Percentiles rank a stretch among this genome's conserved stretches.
phyloP scores from a whole-genome alignment of 148 eudicot genomes.

The Cornus controversa region DNA sequence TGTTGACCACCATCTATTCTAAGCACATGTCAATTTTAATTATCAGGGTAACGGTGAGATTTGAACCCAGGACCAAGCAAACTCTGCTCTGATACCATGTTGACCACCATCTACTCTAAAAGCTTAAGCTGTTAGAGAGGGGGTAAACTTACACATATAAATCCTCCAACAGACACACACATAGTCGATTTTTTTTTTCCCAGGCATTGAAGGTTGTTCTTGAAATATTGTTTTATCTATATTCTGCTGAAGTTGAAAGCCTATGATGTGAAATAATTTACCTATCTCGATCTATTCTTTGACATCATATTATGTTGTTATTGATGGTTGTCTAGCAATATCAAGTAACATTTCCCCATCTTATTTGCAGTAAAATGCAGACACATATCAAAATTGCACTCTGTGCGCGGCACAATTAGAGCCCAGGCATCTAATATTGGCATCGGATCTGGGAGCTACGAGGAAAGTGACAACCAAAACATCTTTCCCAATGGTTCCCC shows the following conservation, averaged over 20 bases:
- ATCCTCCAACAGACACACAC: too few relatives aligned
- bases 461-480: conserved; percentile 39
- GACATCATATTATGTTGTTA: not conserved
- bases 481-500: conserved; percentile 27
- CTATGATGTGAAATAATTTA: not conserved
- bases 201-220: not conserved
- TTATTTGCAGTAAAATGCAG: conserved; percentile 47
- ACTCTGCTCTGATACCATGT: too few relatives aligned
- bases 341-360: conserved; percentile 4
- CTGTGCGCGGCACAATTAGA: conserved; percentile 29
- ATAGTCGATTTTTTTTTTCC: too few relatives aligned
- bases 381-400: conserved; percentile 33
- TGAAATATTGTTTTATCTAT: not conserved
- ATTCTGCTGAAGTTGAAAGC: not conserved
- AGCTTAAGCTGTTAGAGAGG: too few relatives aligned
- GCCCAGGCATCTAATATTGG: conserved; percentile 69
- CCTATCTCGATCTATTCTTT: not conserved
- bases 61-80: too few relatives aligned
- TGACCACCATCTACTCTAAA: too few relatives aligned
- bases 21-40: too few relatives aligned
- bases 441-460: conserved; percentile 66
- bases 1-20: too few relatives aligned
- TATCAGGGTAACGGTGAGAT: too few relatives aligned
- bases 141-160: too few relatives aligned
- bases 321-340: not conserved